A percentile compares a stretch with the other conserved stretches of the same genome.
These are phyloP conservation scores for Planoprotostelium fungivorum DNA, from an alignment of 78 protist species.

Conservation along the genomic window DNA sequence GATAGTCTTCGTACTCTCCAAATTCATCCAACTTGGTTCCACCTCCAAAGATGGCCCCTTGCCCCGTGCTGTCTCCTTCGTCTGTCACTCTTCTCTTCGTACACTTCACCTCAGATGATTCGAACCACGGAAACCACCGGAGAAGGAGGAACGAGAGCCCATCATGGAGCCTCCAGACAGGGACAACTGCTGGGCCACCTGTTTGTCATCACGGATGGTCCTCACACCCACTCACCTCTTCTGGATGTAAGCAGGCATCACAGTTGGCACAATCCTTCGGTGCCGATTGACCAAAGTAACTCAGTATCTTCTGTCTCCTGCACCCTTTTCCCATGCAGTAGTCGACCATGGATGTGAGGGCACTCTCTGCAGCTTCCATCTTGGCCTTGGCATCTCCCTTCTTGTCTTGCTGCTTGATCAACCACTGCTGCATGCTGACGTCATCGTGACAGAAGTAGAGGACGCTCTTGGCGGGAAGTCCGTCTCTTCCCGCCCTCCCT, in stretches of 20 bases:
- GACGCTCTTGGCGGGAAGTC: slow-evolving; percentile 26
- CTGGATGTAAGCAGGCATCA: background rate
- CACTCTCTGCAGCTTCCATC: background rate
- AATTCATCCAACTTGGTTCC: too few relatives aligned
- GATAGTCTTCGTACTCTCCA: too few relatives aligned
- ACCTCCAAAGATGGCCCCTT: too few relatives aligned
- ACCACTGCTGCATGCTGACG: background rate
- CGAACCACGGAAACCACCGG: too few relatives aligned
- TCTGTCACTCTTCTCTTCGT: too few relatives aligned
- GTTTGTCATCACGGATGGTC: background rate
- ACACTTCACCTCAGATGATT: too few relatives aligned
- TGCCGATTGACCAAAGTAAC: background rate
- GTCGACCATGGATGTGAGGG: background rate
- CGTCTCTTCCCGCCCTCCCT: slow-evolving; percentile 93
- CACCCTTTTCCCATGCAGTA: background rate
- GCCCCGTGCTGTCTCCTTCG: too few relatives aligned
- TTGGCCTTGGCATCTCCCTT: background rate
- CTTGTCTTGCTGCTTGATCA: background rate
- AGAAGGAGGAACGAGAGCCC: too few relatives aligned
- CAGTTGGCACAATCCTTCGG: background rate
- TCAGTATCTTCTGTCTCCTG: background rate
- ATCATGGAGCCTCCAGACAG: too few relatives aligned
- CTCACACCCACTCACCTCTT: background rate
- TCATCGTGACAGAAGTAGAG: slow-evolving; percentile 15
- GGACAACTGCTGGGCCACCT: too few relatives aligned